Base-by-base conservation (phyloP, 2,329 filamentous ascomycete species). In the Apiospora sp. region DNA sequence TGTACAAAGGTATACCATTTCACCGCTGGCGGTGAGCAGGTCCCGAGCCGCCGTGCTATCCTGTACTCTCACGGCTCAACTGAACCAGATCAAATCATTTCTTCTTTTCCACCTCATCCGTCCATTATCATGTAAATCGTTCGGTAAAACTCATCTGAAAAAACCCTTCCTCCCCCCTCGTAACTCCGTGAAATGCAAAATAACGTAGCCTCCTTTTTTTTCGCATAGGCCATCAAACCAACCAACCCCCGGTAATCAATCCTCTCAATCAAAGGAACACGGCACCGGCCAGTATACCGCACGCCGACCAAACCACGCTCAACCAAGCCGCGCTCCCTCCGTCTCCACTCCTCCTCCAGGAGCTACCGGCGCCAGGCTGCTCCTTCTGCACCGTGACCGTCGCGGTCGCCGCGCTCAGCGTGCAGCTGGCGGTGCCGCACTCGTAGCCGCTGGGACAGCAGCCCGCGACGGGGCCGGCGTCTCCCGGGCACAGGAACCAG, bases 391-490 rank as follows among this genome's bases (percentile, higher is more conserved):
- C 85, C 41, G 87, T 89, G 8, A 83, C 87, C n/a, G 89, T 91
- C 67, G 86, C 84, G 10, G 85, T 86, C 10, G 83, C 86, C 68
- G 83, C 85, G 51, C 80, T 81, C 6, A 90, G 87, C 43, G 91
- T 92, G 83, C 94, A 97, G 80, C 92, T 94, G 30, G 88, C 89
- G 27, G 87, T 87, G 0, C 93, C 94, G 82, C 94, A 97, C 4
- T 82, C 82, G 81, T 92, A 97, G 1, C 94, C 93, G 58, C 83
- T 87, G 0, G 95, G 95, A 85, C 96, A 98, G 81, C 96, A 98
- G 8, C 94, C 95, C 0, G 94, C 91, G 0, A 92, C 90, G 0
- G 88, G 84, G n/a, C 88, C 88, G 0, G 83, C 87, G 3, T 83
- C 84, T 16, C 85, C 72, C 81, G 89, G 77, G 86, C 91, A 89